Percentiles rank a stretch among this genome's conserved stretches.
These are phyloP conservation scores for Corylus avellana DNA, from an alignment of 306 rosid genomes.

Conservation along the genomic window DNA sequence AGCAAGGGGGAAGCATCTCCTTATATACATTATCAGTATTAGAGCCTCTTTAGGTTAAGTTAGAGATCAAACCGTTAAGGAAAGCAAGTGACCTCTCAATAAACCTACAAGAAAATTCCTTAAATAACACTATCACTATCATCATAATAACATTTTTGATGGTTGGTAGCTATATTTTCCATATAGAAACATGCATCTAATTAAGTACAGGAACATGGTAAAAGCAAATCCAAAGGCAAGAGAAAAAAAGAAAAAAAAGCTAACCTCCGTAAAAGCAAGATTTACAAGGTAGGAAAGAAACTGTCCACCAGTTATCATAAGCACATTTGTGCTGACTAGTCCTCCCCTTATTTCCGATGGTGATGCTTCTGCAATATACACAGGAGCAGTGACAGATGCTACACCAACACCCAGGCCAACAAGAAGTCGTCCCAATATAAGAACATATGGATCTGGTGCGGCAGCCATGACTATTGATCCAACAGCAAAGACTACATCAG, in stretches of 20 bases:
- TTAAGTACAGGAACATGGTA: neutral
- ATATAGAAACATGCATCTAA: neutral
- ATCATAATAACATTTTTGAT: neutral
- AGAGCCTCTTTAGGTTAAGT: neutral
- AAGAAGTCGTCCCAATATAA: conserved; percentile 70
- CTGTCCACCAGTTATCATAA: conserved; percentile 88
- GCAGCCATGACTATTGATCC: conserved; percentile 78
- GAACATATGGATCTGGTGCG: conserved; percentile 69
- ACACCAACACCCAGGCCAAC: conserved; percentile 75
- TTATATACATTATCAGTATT: neutral
- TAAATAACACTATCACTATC: neutral
- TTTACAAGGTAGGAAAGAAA: conserved; percentile 74
- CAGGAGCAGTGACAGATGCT: conserved; percentile 90
- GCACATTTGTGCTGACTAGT: conserved; percentile 73
- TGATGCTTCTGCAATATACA: conserved; percentile 86
- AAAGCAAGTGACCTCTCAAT: neutral
- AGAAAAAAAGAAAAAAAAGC: conserved; percentile 27
- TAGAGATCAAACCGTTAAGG: neutral
- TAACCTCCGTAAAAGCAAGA: conserved; percentile 73
- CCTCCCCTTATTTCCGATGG: conserved; percentile 91
- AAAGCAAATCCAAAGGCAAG: conserved; percentile 19
- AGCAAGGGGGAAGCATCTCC: neutral
- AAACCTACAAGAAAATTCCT: neutral
- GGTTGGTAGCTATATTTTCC: neutral
- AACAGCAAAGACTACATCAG: conserved; percentile 60